phyloP scores from a whole-genome alignment of 2,329 filamentous ascomycete species.

The Byssothecium circinans region DNA sequence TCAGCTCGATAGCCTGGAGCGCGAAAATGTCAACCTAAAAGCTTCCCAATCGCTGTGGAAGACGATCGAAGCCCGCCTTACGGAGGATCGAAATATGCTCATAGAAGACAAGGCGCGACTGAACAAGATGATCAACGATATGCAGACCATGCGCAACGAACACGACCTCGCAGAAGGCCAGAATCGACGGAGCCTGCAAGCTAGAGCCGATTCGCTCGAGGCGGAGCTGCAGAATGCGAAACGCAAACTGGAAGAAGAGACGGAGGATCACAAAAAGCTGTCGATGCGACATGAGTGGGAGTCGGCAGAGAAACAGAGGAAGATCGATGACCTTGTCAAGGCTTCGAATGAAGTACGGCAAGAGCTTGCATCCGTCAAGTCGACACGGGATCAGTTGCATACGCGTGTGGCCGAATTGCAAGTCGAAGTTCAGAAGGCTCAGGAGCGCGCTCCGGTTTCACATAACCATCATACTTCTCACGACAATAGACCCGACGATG shows the following conservation, averaged over 20 bases:
- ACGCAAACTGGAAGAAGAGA: slow-evolving; percentile 78
- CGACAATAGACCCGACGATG: slow-evolving; percentile 49
- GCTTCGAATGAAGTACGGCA: slow-evolving; percentile 80
- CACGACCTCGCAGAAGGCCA: slow-evolving; percentile 84
- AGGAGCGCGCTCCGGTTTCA: slow-evolving; percentile 80
- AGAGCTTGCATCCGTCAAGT: slow-evolving; percentile 83
- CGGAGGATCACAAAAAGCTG: slow-evolving; percentile 81
- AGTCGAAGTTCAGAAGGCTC: slow-evolving; percentile 83
- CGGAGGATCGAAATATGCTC: slow-evolving; percentile 82
- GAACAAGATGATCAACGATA: slow-evolving; percentile 77
- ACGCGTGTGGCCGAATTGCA: slow-evolving; percentile 84
- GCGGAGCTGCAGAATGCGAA: slow-evolving; percentile 76
- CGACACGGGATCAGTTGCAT: slow-evolving; percentile 85
- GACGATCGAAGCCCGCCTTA: slow-evolving; percentile 84
- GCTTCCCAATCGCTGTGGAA: slow-evolving; percentile 95
- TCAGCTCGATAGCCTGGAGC: slow-evolving; percentile 80
- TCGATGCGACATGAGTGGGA: slow-evolving; percentile 88
- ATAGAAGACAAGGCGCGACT: slow-evolving; percentile 82
- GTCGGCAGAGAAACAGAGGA: slow-evolving; percentile 80
- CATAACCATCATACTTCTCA: slow-evolving; percentile 76
- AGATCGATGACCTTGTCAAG: slow-evolving; percentile 86
- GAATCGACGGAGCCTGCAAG: slow-evolving; percentile 75
- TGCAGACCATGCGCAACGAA: slow-evolving; percentile 90
- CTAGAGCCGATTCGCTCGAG: slow-evolving; percentile 76
- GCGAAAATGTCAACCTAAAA: slow-evolving; percentile 89